Evolutionary conservation across 805 yeast species (phyloP).

Genomic region (Kregervanrija pseudodelftensis): DNA sequence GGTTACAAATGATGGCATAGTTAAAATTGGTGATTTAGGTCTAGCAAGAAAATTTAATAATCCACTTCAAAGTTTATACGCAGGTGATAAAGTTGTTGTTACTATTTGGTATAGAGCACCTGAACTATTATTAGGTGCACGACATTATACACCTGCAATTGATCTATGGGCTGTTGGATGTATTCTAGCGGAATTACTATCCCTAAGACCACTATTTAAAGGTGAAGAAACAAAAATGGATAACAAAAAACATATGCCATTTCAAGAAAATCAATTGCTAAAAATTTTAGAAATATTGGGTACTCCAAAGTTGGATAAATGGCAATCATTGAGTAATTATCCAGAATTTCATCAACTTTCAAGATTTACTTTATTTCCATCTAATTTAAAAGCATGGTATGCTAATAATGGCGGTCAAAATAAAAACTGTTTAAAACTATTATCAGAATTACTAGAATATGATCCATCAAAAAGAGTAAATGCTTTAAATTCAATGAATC

Average conservation of each 20-base stretch:
- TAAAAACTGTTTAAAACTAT: conserved; percentile 56
- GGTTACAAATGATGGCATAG: conserved; percentile 86
- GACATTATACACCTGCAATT: conserved; percentile 88
- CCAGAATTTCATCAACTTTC: conserved; percentile 75
- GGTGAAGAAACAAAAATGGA: conserved; percentile 98
- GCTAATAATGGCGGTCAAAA: conserved; percentile 73
- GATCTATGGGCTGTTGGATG: conserved; percentile 97
- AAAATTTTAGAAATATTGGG: conserved; percentile 92
- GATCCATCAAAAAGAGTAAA: conserved; percentile 78
- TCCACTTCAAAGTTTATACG: conserved; percentile 76
- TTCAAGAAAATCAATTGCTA: conserved; percentile 86
- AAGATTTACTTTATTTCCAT: conserved; percentile 52
- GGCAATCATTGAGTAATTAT: conserved; percentile 74
- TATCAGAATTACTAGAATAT: conserved; percentile 62
- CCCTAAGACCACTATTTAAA: conserved; percentile 87
- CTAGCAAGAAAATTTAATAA: conserved; percentile 82
- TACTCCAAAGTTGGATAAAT: conserved; percentile 66
- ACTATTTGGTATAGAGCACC: conserved; percentile 98
- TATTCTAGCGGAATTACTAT: conserved; percentile 82
- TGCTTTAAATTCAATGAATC: conserved; percentile 68
- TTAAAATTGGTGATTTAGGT: conserved; percentile 93
- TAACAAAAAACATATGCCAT: conserved; percentile 86
- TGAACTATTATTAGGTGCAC: conserved; percentile 79
- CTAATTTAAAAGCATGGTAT: conserved; percentile 79
- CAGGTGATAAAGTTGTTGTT: conserved; percentile 94